These are phyloP conservation scores for Psilocybe cubensis DNA, from an alignment of 768 basidiomycete species.

Conservation along the genomic window DNA sequence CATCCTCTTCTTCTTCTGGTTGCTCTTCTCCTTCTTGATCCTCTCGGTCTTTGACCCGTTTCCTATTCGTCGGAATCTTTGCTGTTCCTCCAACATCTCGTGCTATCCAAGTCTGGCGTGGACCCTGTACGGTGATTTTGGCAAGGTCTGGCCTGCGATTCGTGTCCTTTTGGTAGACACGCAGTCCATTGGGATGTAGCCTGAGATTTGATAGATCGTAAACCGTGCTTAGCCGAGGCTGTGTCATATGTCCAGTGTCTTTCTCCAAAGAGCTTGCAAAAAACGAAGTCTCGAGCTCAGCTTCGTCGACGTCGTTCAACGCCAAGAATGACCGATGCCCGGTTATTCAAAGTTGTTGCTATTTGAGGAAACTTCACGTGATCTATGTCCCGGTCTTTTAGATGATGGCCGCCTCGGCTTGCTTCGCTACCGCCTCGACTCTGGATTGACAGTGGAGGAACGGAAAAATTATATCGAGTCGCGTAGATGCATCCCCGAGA, in stretches of 20 bases:
- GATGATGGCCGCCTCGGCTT: background rate
- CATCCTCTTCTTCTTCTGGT: conserved; percentile 1
- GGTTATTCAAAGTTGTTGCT: background rate
- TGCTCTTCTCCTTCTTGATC: conserved; percentile 9
- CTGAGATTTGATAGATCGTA: conserved; percentile 70
- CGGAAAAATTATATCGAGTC: background rate
- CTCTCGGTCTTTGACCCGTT: conserved; percentile 4
- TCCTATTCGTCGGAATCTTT: conserved; percentile 32
- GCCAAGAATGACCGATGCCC: too few relatives aligned
- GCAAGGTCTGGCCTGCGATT: conserved; percentile 39
- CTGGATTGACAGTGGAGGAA: background rate
- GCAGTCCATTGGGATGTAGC: conserved; percentile 64
- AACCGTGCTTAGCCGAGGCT: conserved; percentile 53
- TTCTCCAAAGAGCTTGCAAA: background rate
- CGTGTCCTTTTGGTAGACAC: conserved; percentile 47
- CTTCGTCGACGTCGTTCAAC: background rate
- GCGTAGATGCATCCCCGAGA: background rate
- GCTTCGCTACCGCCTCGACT: background rate
- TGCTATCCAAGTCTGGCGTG: conserved; percentile 68
- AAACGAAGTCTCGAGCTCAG: background rate
- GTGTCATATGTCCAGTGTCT: conserved; percentile 24
- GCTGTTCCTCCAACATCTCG: conserved; percentile 61
- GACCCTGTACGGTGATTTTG: conserved; percentile 41
- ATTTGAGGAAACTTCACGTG: background rate
- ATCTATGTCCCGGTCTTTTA: background rate